Evolutionary conservation across 1,139 yeast genomes (phyloP).

Genomic region (Yamadazyma aaseri): DNA sequence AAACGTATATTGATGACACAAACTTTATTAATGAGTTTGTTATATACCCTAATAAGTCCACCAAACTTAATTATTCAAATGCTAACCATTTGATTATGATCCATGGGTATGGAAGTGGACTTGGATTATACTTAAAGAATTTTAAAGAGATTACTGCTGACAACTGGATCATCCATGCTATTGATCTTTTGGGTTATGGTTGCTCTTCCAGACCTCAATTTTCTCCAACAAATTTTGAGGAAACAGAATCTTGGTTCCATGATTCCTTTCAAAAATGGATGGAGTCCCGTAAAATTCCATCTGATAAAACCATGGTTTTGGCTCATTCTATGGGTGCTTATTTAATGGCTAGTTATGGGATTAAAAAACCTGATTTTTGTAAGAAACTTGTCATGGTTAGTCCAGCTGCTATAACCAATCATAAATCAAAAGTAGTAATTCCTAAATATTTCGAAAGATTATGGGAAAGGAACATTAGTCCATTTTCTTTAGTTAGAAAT

Average conservation of each 20-base stretch:
- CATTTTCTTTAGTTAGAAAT: constrained; percentile 63
- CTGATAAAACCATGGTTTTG: constrained; percentile 40
- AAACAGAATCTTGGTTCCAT: constrained; percentile 54
- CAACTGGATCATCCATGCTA: constrained; percentile 67
- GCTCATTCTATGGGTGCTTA: constrained; percentile 71
- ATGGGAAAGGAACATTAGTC: constrained; percentile 73
- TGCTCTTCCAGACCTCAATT: constrained; percentile 63
- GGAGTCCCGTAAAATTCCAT: constrained; percentile 27
- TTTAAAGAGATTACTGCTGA: constrained; percentile 40
- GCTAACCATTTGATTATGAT: constrained; percentile 61
- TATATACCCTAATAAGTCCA: constrained; percentile 46
- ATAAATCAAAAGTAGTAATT: constrained; percentile 40
- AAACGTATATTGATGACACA: constrained; percentile 38
- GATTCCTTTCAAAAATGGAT: constrained; percentile 51
- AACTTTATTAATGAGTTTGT: constrained; percentile 62
- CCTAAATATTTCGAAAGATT: constrained; percentile 64
- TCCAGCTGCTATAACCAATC: constrained; percentile 63
- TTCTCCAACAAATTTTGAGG: constrained; percentile 24
- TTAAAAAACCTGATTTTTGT: constrained; percentile 44
- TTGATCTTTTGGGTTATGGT: constrained; percentile 76
- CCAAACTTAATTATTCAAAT: constrained; percentile 20
- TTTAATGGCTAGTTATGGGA: constrained; percentile 48
- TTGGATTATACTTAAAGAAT: constrained; percentile 68
- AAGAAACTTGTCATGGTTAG: constrained; percentile 50
- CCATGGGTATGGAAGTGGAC: constrained; percentile 80